Evolutionary conservation across 2,329 filamentous ascomycete genomes (phyloP).

Genomic region (Hansfordia pulvinata): DNA sequence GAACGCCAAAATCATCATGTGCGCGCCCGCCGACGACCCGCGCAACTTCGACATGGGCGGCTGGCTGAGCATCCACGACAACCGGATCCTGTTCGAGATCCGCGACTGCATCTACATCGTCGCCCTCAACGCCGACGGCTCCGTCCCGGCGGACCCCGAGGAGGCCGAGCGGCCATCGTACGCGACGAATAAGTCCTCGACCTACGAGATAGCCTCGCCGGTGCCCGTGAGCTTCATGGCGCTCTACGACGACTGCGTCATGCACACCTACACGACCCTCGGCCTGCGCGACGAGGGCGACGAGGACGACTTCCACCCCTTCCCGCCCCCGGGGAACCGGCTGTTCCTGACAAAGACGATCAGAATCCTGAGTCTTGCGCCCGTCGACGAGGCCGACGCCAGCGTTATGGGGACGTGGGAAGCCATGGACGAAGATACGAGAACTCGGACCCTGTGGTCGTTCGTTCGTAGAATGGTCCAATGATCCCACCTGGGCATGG

Average conservation of each 20-base stretch:
- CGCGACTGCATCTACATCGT: conserved; percentile 9
- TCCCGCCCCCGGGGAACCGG: not conserved
- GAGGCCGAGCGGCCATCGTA: conserved; percentile 2
- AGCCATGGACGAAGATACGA: too few relatives aligned
- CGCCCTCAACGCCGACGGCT: conserved; percentile 7
- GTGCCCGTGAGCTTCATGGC: conserved; percentile 31
- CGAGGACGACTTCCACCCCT: not conserved
- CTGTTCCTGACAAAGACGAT: conserved; percentile 7
- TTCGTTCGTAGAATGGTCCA: too few relatives aligned
- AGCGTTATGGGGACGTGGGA: too few relatives aligned
- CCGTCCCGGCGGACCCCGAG: conserved; percentile 7
- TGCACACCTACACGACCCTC: conserved; percentile 24
- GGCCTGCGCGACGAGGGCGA: conserved; percentile 1
- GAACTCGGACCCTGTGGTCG: too few relatives aligned
- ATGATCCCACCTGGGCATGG: too few relatives aligned
- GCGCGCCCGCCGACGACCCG: conserved; percentile 22
- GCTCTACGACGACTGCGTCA: conserved; percentile 29
- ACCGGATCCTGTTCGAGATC: conserved; percentile 14
- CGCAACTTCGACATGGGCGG: conserved; percentile 29
- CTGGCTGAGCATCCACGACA: conserved; percentile 27
- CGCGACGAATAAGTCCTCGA: not conserved
- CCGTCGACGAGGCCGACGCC: too few relatives aligned
- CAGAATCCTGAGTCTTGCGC: conserved; percentile 5
- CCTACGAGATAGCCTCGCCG: conserved; percentile 8
- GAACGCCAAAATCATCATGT: conserved; percentile 22